A percentile compares a stretch with the other conserved stretches of the same genome.
phyloP scores from a whole-genome alignment of 371 early-diverging fungal species.

The Blakeslea trispora region DNA sequence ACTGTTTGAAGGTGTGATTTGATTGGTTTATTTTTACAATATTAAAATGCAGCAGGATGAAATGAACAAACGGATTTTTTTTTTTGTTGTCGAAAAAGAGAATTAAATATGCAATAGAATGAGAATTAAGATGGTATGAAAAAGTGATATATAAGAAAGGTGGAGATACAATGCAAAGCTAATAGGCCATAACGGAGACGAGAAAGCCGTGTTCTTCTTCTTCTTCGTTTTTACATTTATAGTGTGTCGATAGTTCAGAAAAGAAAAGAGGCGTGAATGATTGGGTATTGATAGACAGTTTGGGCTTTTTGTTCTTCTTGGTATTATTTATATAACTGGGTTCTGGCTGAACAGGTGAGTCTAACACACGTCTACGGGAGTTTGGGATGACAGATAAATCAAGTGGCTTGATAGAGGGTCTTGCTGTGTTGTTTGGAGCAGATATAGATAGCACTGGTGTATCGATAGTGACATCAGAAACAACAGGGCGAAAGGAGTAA shows the following conservation, averaged over 20 bases:
- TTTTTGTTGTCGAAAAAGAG: no score
- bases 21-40: no score
- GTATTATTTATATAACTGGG: constrained; percentile 7
- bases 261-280: constrained; percentile 32
- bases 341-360: constrained; percentile 13
- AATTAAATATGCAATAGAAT: no score
- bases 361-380: constrained; percentile 25
- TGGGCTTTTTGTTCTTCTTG: constrained; percentile 25
- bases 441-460: no score
- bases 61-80: no score
- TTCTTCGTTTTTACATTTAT: constrained; percentile 28
- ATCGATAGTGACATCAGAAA: no score
- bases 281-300: constrained; percentile 32
- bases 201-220: constrained; percentile 30
- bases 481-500: constrained; percentile 20
- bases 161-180: no score
- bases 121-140: no score
- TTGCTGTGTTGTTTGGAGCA: constrained; percentile 1
- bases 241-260: constrained; percentile 35
- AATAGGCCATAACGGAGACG: constrained; percentile 24
- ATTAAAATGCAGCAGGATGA: no score
- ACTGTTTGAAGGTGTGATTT: no score
- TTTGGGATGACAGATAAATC: constrained; percentile 33
- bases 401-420: constrained; percentile 28
- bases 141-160: no score